Percentiles rank a stretch among this genome's conserved stretches.
Evolutionary conservation across 2,329 filamentous ascomycete genomes (phyloP).

Genomic region (Pyricularia grisea): DNA sequence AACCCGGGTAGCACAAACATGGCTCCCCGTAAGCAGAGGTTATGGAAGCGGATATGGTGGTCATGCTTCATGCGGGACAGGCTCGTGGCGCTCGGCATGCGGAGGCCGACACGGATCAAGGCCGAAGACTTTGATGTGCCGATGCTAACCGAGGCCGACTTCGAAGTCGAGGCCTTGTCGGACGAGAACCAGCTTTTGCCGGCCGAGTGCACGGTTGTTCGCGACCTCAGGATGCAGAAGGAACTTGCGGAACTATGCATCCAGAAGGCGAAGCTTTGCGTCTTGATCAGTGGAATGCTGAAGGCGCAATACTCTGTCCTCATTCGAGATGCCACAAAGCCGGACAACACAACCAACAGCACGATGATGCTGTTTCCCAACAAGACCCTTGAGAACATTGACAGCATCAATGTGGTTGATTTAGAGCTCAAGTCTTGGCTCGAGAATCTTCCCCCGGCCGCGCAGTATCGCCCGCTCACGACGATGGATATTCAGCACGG

Average conservation of each 20-base stretch:
- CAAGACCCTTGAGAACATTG: slow-evolving; percentile 69
- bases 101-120: slow-evolving; percentile 84
- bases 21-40: slow-evolving; percentile 60
- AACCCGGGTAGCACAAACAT: slow-evolving; percentile 72
- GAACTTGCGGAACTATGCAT: slow-evolving; percentile 84
- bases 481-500: slow-evolving; percentile 49
- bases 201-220: slow-evolving; percentile 58
- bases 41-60: slow-evolving; percentile 98
- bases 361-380: slow-evolving; percentile 90
- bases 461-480: slow-evolving; percentile 53
- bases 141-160: slow-evolving; percentile 77
- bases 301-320: slow-evolving; percentile 88
- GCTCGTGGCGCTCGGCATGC: slow-evolving; percentile 86
- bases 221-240: slow-evolving; percentile 63
- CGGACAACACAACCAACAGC: slow-evolving; percentile 64
- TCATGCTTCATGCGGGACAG: slow-evolving; percentile 93
- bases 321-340: slow-evolving; percentile 71
- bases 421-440: slow-evolving; percentile 71
- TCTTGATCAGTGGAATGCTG: slow-evolving; percentile 83
- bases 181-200: slow-evolving; percentile 61
- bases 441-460: slow-evolving; percentile 59
- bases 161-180: slow-evolving; percentile 64
- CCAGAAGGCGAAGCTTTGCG: slow-evolving; percentile 79
- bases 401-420: slow-evolving; percentile 72
- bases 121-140: slow-evolving; percentile 90